Base-by-base conservation (phyloP, 73 alveolate species). In the Tetrahymena malaccensis region DNA sequence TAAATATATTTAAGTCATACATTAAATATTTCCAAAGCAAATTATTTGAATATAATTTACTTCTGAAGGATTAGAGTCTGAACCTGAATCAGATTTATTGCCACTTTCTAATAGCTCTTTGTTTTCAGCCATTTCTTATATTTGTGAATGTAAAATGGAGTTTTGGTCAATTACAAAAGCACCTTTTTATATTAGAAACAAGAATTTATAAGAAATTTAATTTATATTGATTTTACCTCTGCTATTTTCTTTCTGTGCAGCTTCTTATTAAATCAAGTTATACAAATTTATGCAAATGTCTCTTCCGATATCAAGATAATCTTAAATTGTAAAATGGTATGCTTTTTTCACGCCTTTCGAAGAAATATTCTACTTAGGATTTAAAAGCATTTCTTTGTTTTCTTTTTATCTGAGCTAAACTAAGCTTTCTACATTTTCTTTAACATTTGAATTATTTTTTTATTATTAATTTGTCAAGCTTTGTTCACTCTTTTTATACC, bases 31-130 rank as follows among this genome's bases (percentile, higher is more conserved):
- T 8, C 44, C 89, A 70, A 1, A 27, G 34, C 35, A 22, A 70
- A 27, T 19, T 40, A 40, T 7, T 40, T 40, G 44, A 70, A 27
- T 12, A 27, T 70, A 3, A 12, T 27, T 70, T 70, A 70, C 89
- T 70, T 94, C 96, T 22, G 97, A 95, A 85, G 93, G 85, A 95
- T 94, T 94, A n/a, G 95, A 70, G 89, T 95, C 97, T 9, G 97
- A 95, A 19, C 95, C 97, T 22, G 89, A 70, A 89, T 95, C 95
- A 85, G 83, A 56, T 50, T 95, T 94, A 95, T 89, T 70, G 6
- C 89, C 97, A 34, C 94, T 95, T 55, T 95, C 93, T 25, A 94
- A 94, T 50, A 95, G 93, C 17, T 95, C 94, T 12, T 94, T 93
- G 15, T 85, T 56, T 85, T 95, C 95, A 12, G 93, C 95, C 2